Evolutionary conservation across 2,329 filamentous ascomycete species (phyloP).

Genomic region (Cladosporium sphaerospermum): DNA sequence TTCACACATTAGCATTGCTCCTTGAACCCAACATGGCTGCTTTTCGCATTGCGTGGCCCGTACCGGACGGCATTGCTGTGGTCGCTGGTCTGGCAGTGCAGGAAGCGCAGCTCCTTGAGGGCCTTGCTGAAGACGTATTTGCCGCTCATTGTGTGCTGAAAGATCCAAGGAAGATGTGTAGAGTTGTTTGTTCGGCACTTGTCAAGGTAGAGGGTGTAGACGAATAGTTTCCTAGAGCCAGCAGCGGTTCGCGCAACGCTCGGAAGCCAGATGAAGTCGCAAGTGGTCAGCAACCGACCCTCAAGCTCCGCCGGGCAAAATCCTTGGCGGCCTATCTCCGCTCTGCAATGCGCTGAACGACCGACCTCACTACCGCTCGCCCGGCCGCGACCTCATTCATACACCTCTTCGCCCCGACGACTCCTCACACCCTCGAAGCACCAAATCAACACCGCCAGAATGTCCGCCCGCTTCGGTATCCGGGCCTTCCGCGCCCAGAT

Average conservation of each 20-base stretch:
- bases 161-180: background rate
- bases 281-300: background rate
- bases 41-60: background rate
- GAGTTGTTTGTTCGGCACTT: background rate
- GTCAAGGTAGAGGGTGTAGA: background rate
- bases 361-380: too few species aligned
- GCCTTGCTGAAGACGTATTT: constrained; percentile 88
- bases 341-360: background rate
- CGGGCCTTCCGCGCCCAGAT: constrained; percentile 48
- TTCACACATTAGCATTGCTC: too few species aligned
- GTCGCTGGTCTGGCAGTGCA: constrained; percentile 92
- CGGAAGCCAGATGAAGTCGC: background rate
- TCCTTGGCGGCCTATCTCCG: background rate
- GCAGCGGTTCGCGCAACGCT: too few species aligned
- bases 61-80: constrained; percentile 85
- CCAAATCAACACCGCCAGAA: constrained; percentile 26
- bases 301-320: constrained; percentile 2
- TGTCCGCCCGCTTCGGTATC: constrained; percentile 53
- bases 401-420: background rate
- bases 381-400: constrained; percentile 15
- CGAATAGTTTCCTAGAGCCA: background rate
- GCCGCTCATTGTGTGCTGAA: constrained; percentile 59
- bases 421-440: too few species aligned
- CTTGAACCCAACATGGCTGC: background rate
- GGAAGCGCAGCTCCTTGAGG: constrained; percentile 92